Evolutionary conservation across 371 early-diverging fungal species (phyloP).

Genomic region (Zychaea mexicana): DNA sequence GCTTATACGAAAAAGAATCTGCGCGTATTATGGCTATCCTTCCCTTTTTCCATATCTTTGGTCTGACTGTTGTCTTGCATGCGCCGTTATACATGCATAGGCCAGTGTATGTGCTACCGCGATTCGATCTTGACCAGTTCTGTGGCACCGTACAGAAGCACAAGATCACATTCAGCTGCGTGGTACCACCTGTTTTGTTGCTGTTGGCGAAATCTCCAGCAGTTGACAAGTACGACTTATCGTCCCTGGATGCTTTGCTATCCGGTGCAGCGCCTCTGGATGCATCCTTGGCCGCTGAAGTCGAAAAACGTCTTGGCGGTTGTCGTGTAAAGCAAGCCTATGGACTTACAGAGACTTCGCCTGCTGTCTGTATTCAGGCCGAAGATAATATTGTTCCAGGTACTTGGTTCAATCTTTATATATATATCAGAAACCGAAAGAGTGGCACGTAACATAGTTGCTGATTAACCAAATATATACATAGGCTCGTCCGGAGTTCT

Average conservation of each 20-base stretch:
- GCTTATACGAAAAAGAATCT: constrained; percentile 10
- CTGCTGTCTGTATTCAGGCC: constrained; percentile 19
- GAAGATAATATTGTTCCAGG: constrained; percentile 12
- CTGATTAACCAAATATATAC: background rate
- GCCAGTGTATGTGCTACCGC: constrained; percentile 59
- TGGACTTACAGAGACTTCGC: constrained; percentile 67
- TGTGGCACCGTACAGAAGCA: constrained; percentile 59
- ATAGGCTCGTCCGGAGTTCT: constrained; percentile 71
- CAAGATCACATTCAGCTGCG: constrained; percentile 60
- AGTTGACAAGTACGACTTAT: constrained; percentile 66
- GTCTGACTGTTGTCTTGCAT: constrained; percentile 27
- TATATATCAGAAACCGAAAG: background rate
- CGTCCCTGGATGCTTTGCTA: constrained; percentile 24
- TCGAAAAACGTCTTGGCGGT: constrained; percentile 44
- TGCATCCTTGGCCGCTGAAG: constrained; percentile 46
- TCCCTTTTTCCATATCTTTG: constrained; percentile 78
- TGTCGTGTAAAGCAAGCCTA: constrained; percentile 48
- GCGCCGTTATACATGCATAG: constrained; percentile 31
- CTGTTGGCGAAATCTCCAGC: constrained; percentile 63
- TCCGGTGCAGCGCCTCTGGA: constrained; percentile 77
- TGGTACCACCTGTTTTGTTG: constrained; percentile 82
- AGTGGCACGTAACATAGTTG: too few species aligned
- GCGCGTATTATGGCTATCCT: constrained; percentile 57
- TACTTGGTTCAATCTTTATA: background rate
- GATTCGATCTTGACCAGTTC: constrained; percentile 65